Percentiles rank a stretch among this genome's conserved stretches.
These are phyloP conservation scores for Hura crepitans DNA, from an alignment of 441 rosid species.

Conservation along the genomic window DNA sequence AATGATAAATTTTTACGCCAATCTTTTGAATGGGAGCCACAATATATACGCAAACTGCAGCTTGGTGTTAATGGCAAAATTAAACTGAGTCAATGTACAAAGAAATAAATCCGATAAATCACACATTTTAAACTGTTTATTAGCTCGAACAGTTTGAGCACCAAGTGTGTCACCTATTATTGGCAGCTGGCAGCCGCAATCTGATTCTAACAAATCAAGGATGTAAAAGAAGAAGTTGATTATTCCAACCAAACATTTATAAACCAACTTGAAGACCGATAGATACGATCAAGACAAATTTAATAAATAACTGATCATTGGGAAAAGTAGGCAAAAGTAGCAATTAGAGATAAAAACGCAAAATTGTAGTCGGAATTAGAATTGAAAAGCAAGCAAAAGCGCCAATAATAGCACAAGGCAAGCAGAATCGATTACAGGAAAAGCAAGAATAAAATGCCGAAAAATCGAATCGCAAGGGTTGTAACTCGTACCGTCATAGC, in stretches of 20 bases:
- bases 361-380: neutral
- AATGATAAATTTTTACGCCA: neutral
- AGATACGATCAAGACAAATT: neutral
- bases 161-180: neutral
- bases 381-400: neutral
- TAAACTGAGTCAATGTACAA: neutral
- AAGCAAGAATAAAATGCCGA: neutral
- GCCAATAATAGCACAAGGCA: neutral
- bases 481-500: slow-evolving; percentile 64
- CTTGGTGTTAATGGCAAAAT: neutral
- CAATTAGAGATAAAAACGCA: neutral
- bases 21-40: too few relatives aligned
- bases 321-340: neutral
- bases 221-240: neutral
- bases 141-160: neutral
- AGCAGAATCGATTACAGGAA: neutral
- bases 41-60: neutral
- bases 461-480: neutral
- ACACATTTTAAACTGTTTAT: neutral
- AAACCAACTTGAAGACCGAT: neutral
- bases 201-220: neutral
- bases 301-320: neutral
- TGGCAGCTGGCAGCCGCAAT: neutral
- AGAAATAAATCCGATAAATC: neutral
- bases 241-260: neutral